Evolutionary conservation across 371 early-diverging fungal genomes (phyloP).

Genomic region (Mortierella sp.): DNA sequence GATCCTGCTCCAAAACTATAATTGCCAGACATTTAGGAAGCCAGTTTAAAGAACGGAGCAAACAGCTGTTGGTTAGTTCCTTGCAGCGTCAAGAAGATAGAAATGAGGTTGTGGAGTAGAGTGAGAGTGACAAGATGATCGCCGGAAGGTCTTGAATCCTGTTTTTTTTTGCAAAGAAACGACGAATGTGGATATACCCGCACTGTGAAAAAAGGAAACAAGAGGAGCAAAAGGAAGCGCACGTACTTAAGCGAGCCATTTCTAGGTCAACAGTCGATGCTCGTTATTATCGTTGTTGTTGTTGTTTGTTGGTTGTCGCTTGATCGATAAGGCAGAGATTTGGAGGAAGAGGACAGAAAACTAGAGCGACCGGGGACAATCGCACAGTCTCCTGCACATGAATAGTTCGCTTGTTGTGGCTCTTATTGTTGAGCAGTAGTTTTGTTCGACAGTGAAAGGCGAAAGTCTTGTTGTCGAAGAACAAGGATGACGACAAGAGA

Average conservation of each 20-base stretch:
- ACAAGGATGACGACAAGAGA: not conserved
- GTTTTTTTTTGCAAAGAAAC: not conserved
- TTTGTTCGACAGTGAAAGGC: not conserved
- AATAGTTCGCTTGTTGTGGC: not conserved
- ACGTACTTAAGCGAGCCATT: slow-evolving; percentile 11
- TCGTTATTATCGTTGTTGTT: not conserved
- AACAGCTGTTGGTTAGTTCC: not conserved
- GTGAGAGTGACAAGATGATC: not conserved
- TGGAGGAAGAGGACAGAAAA: not conserved
- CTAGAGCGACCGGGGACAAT: not conserved
- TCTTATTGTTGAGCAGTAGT: not conserved
- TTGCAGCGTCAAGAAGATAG: not conserved
- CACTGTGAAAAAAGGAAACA: too few species aligned
- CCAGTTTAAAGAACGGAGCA: not conserved
- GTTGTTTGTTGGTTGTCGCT: too few species aligned
- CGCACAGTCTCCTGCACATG: slow-evolving; percentile 9
- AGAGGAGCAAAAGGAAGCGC: too few species aligned
- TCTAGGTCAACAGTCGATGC: not conserved
- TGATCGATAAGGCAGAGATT: not conserved
- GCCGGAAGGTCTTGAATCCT: not conserved
- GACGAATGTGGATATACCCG: too few species aligned
- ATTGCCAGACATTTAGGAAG: not conserved
- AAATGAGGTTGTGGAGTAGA: not conserved
- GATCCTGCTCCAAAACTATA: slow-evolving; percentile 46
- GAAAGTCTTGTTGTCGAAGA: not conserved